Conservation (phyloP, 2,329 filamentous ascomycete genomes). For the Calonectria honghensis region DNA sequence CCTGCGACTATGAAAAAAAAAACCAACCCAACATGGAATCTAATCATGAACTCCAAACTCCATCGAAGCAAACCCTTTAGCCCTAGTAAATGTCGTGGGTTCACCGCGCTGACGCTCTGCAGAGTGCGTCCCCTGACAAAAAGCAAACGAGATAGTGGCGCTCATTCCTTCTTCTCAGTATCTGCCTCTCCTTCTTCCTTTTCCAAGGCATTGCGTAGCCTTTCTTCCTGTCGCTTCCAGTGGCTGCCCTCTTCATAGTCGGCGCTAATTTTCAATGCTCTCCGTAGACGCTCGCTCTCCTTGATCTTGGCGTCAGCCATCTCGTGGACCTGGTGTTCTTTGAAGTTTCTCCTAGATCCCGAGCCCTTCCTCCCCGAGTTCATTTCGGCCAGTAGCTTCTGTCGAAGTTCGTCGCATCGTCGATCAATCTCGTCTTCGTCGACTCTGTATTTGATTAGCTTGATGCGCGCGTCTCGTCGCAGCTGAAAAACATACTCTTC, state of each 20-base stretch:
- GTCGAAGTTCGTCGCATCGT: constrained; percentile 64
- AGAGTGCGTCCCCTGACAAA: background rate
- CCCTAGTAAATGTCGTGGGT: background rate
- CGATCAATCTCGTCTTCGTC: constrained; percentile 95
- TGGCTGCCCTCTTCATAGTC: constrained; percentile 91
- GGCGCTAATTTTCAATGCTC: constrained; percentile 89
- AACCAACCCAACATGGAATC: background rate
- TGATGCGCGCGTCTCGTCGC: background rate
- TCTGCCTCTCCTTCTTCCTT: constrained; percentile 61
- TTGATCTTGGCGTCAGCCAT: constrained; percentile 96
- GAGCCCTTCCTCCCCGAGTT: constrained; percentile 58
- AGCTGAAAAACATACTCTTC: constrained; percentile 75
- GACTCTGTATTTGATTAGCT: constrained; percentile 68
- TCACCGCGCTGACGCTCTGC: background rate
- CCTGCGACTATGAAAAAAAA: background rate
- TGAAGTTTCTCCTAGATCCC: constrained; percentile 76
- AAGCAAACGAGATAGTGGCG: background rate
- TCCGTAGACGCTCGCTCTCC: constrained; percentile 92
- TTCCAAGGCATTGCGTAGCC: constrained; percentile 68
- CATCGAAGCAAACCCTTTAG: background rate
- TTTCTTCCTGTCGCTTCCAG: constrained; percentile 89
- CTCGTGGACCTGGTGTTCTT: constrained; percentile 96
- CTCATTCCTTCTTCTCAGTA: constrained; percentile 47
- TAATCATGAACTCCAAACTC: background rate
- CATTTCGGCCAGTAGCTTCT: constrained; percentile 64